These are phyloP conservation scores for Aciculosporium take DNA, from an alignment of 2,329 filamentous ascomycete species.

Conservation along the genomic window DNA sequence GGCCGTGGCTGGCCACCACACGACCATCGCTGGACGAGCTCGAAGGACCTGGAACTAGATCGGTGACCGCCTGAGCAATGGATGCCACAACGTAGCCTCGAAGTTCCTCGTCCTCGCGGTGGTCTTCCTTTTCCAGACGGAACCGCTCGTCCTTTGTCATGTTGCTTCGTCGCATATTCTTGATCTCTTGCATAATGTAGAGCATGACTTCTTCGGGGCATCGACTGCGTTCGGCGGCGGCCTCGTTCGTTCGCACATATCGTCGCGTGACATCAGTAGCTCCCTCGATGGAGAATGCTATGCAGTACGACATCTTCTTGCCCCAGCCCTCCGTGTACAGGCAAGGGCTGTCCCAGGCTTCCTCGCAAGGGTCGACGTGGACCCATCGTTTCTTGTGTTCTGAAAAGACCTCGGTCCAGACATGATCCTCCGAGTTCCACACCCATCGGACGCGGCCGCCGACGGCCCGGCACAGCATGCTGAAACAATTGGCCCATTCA, in stretches of 20 bases:
- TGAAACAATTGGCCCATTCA: slow-evolving; percentile 98
- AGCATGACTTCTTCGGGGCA: slow-evolving; percentile 82
- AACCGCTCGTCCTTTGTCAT: slow-evolving; percentile 77
- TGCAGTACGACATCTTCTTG: slow-evolving; percentile 92
- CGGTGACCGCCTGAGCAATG: slow-evolving; percentile 58
- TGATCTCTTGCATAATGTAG: slow-evolving; percentile 86
- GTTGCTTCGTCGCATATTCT: slow-evolving; percentile 66
- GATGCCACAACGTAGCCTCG: slow-evolving; percentile 59
- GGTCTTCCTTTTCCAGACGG: slow-evolving; percentile 66
- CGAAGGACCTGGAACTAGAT: slow-evolving; percentile 41
- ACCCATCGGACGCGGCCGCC: slow-evolving; percentile 90
- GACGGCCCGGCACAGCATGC: slow-evolving; percentile 89
- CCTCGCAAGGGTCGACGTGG: slow-evolving; percentile 92
- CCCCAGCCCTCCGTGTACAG: slow-evolving; percentile 92
- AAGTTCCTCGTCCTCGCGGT: slow-evolving; percentile 60
- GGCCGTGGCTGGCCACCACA: slow-evolving; percentile 11
- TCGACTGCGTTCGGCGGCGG: slow-evolving; percentile 59
- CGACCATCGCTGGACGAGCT: slow-evolving; percentile 11
- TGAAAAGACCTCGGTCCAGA: slow-evolving; percentile 96
- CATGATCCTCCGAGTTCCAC: slow-evolving; percentile 94
- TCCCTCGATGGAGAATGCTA: slow-evolving; percentile 88
- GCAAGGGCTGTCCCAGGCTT: slow-evolving; percentile 85
- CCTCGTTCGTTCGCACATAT: slow-evolving; percentile 57
- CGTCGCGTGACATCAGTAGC: slow-evolving; percentile 51
- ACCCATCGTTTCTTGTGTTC: slow-evolving; percentile 88